These are phyloP conservation scores for Aureobasidium leucospermi DNA, from an alignment of 2,329 filamentous ascomycete genomes.

Conservation along the genomic window DNA sequence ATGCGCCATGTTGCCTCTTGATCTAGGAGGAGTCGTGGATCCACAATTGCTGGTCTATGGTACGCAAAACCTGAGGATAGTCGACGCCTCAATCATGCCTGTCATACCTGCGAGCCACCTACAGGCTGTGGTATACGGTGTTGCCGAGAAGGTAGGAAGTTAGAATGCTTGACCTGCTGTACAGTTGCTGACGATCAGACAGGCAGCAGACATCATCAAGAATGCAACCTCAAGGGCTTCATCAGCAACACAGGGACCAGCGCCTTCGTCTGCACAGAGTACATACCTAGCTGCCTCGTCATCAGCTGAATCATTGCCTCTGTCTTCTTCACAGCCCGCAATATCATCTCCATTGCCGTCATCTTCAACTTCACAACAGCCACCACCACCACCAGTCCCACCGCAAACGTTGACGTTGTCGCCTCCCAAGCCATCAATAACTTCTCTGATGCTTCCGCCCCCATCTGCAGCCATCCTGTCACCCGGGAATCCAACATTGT, in stretches of 20 bases:
- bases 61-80: constrained; percentile 37
- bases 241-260: background rate
- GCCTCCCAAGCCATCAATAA: background rate
- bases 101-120: constrained; percentile 34
- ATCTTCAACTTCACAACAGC: background rate
- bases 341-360: background rate
- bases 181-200: background rate
- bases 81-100: constrained; percentile 40
- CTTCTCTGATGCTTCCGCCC: background rate
- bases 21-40: constrained; percentile 45
- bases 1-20: constrained; percentile 43
- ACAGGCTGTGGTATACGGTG: constrained; percentile 26
- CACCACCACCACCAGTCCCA: background rate
- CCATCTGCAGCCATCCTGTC: background rate
- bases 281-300: background rate
- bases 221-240: constrained; percentile 16
- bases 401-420: background rate
- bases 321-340: background rate
- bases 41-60: constrained; percentile 38
- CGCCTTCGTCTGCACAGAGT: background rate
- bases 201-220: constrained; percentile 44
- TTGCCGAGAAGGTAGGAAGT: constrained; percentile 34
- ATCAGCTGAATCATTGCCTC: background rate
- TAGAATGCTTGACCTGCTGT: background rate
- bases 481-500: background rate